phyloP scores from a whole-genome alignment of 805 yeast species.

The Sugiyamaella floridensis region DNA sequence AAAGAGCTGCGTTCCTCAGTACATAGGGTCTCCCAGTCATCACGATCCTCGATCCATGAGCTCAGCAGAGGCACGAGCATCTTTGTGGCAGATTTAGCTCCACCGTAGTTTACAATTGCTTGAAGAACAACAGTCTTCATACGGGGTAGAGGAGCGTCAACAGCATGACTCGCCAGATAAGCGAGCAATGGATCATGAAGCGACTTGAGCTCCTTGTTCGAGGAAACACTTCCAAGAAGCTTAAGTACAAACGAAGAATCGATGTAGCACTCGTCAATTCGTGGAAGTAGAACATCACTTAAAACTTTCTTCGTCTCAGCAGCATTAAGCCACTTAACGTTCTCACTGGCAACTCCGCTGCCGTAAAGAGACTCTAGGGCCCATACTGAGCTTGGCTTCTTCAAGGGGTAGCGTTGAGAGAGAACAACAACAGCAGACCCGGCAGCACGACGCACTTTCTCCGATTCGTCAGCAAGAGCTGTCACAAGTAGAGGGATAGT shows the following conservation, averaged over 20 bases:
- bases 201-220: conserved; percentile 12
- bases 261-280: conserved; percentile 39
- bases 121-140: conserved; percentile 40
- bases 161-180: conserved; percentile 65
- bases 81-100: conserved; percentile 33
- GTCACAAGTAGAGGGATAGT: conserved; percentile 28
- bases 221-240: conserved; percentile 1
- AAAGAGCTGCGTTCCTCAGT: conserved; percentile 44
- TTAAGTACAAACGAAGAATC: conserved; percentile 43
- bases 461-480: conserved; percentile 30
- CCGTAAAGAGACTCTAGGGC: conserved; percentile 47
- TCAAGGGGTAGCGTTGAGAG: conserved; percentile 18
- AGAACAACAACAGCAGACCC: conserved; percentile 21
- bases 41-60: conserved; percentile 43
- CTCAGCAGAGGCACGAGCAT: conserved; percentile 39
- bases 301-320: conserved; percentile 52
- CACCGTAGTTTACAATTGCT: conserved; percentile 42
- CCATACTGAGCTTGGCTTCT: conserved; percentile 23
- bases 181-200: conserved; percentile 35
- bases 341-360: conserved; percentile 34
- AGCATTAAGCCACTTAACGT: conserved; percentile 51
- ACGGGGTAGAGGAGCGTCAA: conserved; percentile 42
- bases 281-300: conserved; percentile 31
- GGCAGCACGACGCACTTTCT: conserved; percentile 28
- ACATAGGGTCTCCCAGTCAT: conserved; percentile 39